Evolutionary conservation across 2,329 filamentous ascomycete species (phyloP), one percentile per base, ranked within the genome.

Genomic region (Scleromitrula shiraiana): DNA sequence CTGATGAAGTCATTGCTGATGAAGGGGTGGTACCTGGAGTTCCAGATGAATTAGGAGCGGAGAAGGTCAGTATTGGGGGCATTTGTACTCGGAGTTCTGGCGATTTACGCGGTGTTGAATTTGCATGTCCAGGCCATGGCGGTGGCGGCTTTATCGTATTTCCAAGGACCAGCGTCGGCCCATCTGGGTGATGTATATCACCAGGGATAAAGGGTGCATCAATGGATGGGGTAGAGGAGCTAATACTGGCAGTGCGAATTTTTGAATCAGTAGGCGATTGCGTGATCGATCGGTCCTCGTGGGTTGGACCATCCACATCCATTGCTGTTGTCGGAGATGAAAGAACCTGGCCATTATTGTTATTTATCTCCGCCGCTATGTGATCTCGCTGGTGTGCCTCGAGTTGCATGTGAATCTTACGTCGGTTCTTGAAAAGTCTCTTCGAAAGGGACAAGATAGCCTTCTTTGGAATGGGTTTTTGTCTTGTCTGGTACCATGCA

Each of bases 31-130:
- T 68, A 20, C 52, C 55, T 17, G 50, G 36, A 2, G 59, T 62
- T 15, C 60, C 65, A 4, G 67, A 59, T 3, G 62, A 56, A 3
- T 61, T 62, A 3, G 69, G 57, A 1, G 61, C 62, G 1, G 67
- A 59, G 36, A 81, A 78, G 0, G 66, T 59, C 0, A 77, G 75
- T 1, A 76, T 68, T 2, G 77, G 73, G 7, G 80, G 78, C 62
- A 81, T 65, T 46, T 81, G 76, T 6, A 82, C 74, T 29, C 55
- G 56, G 15, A 64, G 42, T 26, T 60, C 58, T 9, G 60, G 50
- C 2, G 55, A 55, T 38, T 45, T 58, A 23, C 22, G 44, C 10
- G 36, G 30, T 12, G 35, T 35, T 23, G 23, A 23, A 9, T 46
- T 50, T 8, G 53, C 33, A 20, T 54, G 50, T 20, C 46, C 52